phyloP scores from a whole-genome alignment of 2,329 filamentous ascomycete species.

The Zymoseptoria ardabiliae region DNA sequence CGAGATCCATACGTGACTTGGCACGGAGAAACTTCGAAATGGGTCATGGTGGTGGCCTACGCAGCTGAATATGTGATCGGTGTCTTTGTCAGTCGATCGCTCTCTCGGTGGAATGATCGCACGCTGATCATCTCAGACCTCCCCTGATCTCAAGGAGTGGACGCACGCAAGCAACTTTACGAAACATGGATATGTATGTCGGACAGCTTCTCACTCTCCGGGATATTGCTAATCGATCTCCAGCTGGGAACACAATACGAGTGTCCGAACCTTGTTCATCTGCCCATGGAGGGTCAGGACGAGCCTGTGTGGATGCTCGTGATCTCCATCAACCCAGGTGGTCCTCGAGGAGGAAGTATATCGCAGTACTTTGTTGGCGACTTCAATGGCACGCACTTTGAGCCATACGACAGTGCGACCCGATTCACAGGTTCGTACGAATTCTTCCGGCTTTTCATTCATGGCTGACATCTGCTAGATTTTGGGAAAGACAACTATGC shows the following conservation, averaged over 20 bases:
- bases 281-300: slow-evolving; percentile 43
- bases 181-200: slow-evolving; percentile 36
- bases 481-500: slow-evolving; percentile 47
- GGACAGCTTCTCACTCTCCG: not conserved
- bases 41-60: slow-evolving; percentile 53
- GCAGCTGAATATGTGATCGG: slow-evolving; percentile 49
- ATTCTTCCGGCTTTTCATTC: not conserved
- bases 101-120: not conserved
- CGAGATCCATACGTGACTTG: slow-evolving; percentile 60
- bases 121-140: slow-evolving; percentile 33
- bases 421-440: slow-evolving; percentile 14
- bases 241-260: slow-evolving; percentile 51
- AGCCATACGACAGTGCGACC: slow-evolving; percentile 34
- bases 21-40: slow-evolving; percentile 43
- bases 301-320: slow-evolving; percentile 40
- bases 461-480: slow-evolving; percentile 7
- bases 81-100: slow-evolving; percentile 37
- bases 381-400: slow-evolving; percentile 60
- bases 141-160: slow-evolving; percentile 53
- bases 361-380: slow-evolving; percentile 51
- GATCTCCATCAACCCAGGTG: slow-evolving; percentile 52
- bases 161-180: slow-evolving; percentile 52
- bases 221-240: not conserved
- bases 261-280: slow-evolving; percentile 54
- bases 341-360: slow-evolving; percentile 49